phyloP scores from a whole-genome alignment of 768 basidiomycete genomes.

The Royoungia palumana region DNA sequence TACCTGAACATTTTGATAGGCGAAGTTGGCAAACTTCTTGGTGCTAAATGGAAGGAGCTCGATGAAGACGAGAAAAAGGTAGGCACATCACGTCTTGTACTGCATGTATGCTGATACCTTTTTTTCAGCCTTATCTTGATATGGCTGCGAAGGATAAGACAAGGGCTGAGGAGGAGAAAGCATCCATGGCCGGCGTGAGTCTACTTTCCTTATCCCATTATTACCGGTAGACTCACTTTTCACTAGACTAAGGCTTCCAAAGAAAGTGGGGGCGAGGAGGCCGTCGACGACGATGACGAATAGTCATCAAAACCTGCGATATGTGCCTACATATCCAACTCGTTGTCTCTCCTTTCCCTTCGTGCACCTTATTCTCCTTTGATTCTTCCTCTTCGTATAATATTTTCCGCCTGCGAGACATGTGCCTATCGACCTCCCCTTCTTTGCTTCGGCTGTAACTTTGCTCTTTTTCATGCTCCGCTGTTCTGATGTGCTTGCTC shows the following conservation, averaged over 20 bases:
- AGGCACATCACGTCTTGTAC: slow-evolving; percentile 10
- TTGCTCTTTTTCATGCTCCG: slow-evolving; percentile 17
- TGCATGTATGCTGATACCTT: slow-evolving; percentile 5
- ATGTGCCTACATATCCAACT: slow-evolving; percentile 18
- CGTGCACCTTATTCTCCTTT: slow-evolving; percentile 18
- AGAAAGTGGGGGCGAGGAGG: slow-evolving; percentile 37
- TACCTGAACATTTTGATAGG: slow-evolving; percentile 41
- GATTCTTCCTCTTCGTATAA: slow-evolving; percentile 18
- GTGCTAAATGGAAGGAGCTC: slow-evolving; percentile 96
- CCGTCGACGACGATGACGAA: slow-evolving; percentile 42
- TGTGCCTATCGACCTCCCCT: slow-evolving; percentile 22
- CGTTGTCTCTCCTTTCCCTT: slow-evolving; percentile 4
- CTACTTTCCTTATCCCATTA: not conserved
- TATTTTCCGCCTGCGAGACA: slow-evolving; percentile 28
- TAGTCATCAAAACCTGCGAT: slow-evolving; percentile 17
- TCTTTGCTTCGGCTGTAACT: slow-evolving; percentile 17
- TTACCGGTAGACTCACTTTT: not conserved
- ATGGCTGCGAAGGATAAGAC: slow-evolving; percentile 85
- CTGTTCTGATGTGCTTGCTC: slow-evolving; percentile 29
- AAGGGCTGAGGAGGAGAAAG: slow-evolving; percentile 81
- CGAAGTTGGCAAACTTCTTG: slow-evolving; percentile 92
- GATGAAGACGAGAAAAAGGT: slow-evolving; percentile 91
- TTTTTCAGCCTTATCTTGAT: slow-evolving; percentile 76
- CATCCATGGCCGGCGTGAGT: slow-evolving; percentile 39
- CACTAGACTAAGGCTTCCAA: slow-evolving; percentile 34